Evolutionary conservation across 495 filamentous ascomycete species (phyloP).

Genomic region (Penicillium alfredii): DNA sequence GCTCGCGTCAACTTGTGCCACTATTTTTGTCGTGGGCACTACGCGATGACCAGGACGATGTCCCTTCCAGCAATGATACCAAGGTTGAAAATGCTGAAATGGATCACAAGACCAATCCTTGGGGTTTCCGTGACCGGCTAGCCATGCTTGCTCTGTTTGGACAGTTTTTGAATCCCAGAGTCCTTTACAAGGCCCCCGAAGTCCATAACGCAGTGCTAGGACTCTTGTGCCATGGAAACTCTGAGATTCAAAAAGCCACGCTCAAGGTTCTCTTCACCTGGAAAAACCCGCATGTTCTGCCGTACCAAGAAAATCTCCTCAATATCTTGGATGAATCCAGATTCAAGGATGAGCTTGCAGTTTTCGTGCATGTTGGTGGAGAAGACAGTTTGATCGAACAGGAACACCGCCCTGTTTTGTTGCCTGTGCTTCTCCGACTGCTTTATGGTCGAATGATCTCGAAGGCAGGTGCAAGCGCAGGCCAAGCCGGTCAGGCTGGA

Average conservation of each 20-base stretch:
- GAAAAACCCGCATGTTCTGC: slow-evolving; percentile 68
- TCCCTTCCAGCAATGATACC: slow-evolving; percentile 26
- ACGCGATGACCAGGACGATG: slow-evolving; percentile 44
- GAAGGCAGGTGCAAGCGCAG: slow-evolving; percentile 55
- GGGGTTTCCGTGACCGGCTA: slow-evolving; percentile 69
- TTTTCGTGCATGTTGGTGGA: slow-evolving; percentile 65
- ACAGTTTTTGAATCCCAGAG: slow-evolving; percentile 76
- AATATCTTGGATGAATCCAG: slow-evolving; percentile 86
- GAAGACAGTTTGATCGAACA: slow-evolving; percentile 70
- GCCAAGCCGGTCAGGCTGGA: slow-evolving; percentile 52
- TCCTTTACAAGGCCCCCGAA: slow-evolving; percentile 68
- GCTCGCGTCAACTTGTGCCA: slow-evolving; percentile 77
- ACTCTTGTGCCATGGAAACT: slow-evolving; percentile 78
- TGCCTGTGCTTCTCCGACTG: slow-evolving; percentile 80
- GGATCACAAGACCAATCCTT: slow-evolving; percentile 27
- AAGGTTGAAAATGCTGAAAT: slow-evolving; percentile 11
- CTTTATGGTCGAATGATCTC: slow-evolving; percentile 86
- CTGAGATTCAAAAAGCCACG: slow-evolving; percentile 76
- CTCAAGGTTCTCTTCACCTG: slow-evolving; percentile 83
- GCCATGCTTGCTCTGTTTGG: slow-evolving; percentile 76
- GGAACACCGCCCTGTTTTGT: slow-evolving; percentile 62
- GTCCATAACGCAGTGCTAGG: slow-evolving; percentile 68
- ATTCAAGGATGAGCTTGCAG: slow-evolving; percentile 85
- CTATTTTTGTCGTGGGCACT: slow-evolving; percentile 73
- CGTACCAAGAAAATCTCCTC: slow-evolving; percentile 80